Percentiles rank a stretch among this genome's conserved stretches.
phyloP scores from a whole-genome alignment of 1,284 basidiomycete species.

The Vanrija pseudolonga region DNA sequence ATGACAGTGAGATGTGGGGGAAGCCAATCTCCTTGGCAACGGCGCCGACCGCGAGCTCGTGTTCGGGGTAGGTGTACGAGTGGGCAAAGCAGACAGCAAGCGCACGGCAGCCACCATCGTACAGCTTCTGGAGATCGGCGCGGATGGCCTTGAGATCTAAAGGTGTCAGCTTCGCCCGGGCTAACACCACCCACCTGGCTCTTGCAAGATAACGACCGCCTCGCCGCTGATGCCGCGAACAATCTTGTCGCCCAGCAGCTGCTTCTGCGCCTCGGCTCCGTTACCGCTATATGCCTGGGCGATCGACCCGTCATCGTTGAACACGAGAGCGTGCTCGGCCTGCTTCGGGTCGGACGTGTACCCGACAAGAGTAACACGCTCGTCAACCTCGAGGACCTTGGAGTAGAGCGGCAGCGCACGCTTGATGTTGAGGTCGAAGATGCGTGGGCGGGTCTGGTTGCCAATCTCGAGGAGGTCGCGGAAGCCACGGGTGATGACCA shows the following conservation, averaged over 20 bases:
- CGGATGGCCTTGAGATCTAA: conserved; percentile 30
- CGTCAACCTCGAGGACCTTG: conserved; percentile 53
- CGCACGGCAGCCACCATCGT: conserved; percentile 72
- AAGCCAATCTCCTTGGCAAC: conserved; percentile 79
- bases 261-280: conserved; percentile 14
- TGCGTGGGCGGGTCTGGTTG: conserved; percentile 43
- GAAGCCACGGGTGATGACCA: conserved; percentile 64
- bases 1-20: conserved; percentile 78
- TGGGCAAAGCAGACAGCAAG: conserved; percentile 83
- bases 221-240: conserved; percentile 84
- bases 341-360: conserved; percentile 84
- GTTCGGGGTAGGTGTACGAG: conserved; percentile 62
- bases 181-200: conserved; percentile 56
- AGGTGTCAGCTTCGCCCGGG: not conserved
- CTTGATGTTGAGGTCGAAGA: conserved; percentile 49
- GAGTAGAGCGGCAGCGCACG: conserved; percentile 50
- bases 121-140: conserved; percentile 64
- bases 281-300: conserved; percentile 63
- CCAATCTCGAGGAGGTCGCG: conserved; percentile 49
- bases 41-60: conserved; percentile 66
- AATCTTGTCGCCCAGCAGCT: conserved; percentile 48
- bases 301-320: conserved; percentile 63
- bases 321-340: conserved; percentile 68
- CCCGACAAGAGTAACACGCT: conserved; percentile 62
- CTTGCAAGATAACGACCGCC: conserved; percentile 78